These are phyloP conservation scores for Amaranthus tricolor DNA, from an alignment of 179 eudicot species.

Conservation along the genomic window DNA sequence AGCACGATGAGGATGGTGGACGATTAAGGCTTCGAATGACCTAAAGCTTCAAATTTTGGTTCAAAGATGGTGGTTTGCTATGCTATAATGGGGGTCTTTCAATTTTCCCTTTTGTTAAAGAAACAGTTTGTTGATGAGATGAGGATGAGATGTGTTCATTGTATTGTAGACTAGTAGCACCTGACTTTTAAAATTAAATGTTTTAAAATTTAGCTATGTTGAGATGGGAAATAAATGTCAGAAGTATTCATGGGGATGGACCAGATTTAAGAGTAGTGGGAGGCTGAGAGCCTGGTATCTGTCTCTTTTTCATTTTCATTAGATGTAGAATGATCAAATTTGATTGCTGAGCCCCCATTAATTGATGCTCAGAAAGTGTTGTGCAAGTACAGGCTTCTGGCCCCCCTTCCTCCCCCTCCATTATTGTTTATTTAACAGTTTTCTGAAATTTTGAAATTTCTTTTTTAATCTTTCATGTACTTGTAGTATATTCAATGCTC, in stretches of 20 bases:
- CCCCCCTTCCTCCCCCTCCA: constrained; percentile 16
- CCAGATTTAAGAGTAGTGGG: constrained; percentile 20
- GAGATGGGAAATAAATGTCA: constrained; percentile 43
- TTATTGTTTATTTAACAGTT: neutral
- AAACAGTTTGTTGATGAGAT: constrained; percentile 17
- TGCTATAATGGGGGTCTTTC: neutral
- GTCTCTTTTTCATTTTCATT: constrained; percentile 11
- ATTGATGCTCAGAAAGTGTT: constrained; percentile 42
- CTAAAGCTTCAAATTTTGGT: neutral
- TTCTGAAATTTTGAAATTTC: neutral
- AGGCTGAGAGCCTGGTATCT: constrained; percentile 8
- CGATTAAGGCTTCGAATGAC: neutral
- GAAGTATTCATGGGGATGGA: constrained; percentile 31
- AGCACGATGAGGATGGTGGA: neutral
- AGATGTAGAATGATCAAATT: constrained; percentile 32
- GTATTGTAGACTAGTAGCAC: constrained; percentile 34
- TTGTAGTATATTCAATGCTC: neutral
- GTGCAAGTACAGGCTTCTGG: constrained; percentile 49
- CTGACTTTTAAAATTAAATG: constrained; percentile 32
- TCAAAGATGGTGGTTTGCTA: neutral
- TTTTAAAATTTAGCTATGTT: constrained; percentile 24
- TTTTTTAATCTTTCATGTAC: neutral
- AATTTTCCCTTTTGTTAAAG: neutral
- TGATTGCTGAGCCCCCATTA: constrained; percentile 38
- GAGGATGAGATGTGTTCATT: constrained; percentile 20